Evolutionary conservation across 192 early-diverging fungal genomes (phyloP).

Genomic region (Coemansia sp.): DNA sequence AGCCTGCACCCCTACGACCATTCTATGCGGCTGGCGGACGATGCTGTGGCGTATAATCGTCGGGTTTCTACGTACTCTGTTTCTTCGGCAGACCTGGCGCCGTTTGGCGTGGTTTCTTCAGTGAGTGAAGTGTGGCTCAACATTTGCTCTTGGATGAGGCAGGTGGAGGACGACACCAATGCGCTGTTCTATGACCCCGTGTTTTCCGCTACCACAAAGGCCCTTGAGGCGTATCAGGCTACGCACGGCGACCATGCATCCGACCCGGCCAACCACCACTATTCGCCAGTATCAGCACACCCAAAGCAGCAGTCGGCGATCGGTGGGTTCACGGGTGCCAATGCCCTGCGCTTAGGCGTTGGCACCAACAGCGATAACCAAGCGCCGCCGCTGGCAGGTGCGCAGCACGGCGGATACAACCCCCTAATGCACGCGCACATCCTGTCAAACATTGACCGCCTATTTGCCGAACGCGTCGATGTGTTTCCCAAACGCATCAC

Average conservation of each 20-base stretch:
- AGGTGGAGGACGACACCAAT: slow-evolving; percentile 47
- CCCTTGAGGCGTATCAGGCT: slow-evolving; percentile 10
- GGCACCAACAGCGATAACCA: neutral
- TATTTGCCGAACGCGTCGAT: slow-evolving; percentile 54
- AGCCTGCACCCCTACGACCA: slow-evolving; percentile 17
- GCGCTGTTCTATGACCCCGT: slow-evolving; percentile 45
- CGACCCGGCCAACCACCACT: neutral
- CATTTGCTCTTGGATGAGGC: slow-evolving; percentile 45
- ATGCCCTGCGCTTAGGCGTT: neutral
- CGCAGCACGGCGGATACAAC: neutral
- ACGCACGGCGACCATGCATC: neutral
- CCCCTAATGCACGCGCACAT: slow-evolving; percentile 35
- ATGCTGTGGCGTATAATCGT: neutral
- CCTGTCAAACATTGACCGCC: slow-evolving; percentile 46
- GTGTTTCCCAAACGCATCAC: slow-evolving; percentile 30
- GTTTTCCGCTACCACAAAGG: slow-evolving; percentile 31
- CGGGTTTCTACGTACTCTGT: neutral
- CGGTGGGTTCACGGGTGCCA: slow-evolving; percentile 1
- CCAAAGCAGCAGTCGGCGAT: slow-evolving; percentile 2
- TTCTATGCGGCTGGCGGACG: neutral
- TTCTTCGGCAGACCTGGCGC: neutral
- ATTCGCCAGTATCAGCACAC: neutral
- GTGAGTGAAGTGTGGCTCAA: slow-evolving; percentile 44
- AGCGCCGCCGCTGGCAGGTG: neutral
- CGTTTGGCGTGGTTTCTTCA: neutral